Evolutionary conservation across 148 eudicot genomes (phyloP).

Genomic region (Heliamphora exappendiculata): DNA sequence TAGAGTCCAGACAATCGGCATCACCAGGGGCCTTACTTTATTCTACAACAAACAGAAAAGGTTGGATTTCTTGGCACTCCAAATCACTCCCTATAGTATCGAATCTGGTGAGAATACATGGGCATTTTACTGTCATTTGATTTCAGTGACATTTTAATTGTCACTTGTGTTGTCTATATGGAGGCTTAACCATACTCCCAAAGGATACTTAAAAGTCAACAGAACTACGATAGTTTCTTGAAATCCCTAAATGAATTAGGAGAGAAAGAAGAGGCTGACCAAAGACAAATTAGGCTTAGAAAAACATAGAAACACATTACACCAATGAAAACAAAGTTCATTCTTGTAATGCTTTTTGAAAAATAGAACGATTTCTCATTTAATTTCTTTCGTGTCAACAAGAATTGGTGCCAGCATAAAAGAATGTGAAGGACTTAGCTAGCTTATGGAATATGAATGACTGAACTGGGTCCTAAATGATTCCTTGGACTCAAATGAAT

Average conservation of each 20-base stretch:
- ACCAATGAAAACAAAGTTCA: neutral
- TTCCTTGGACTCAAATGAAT: neutral
- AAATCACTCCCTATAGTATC: neutral
- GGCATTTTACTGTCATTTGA: neutral
- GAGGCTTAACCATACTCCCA: no score
- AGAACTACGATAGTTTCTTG: neutral
- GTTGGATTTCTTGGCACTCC: slow-evolving; percentile 18
- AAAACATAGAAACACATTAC: neutral
- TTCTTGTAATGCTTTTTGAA: neutral
- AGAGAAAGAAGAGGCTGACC: neutral
- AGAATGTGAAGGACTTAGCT: neutral
- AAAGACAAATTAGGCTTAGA: neutral
- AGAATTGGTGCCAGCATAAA: neutral
- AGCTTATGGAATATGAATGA: no score
- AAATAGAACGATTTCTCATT: neutral
- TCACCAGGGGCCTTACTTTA: slow-evolving; percentile 78
- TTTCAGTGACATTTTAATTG: neutral
- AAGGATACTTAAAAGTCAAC: neutral
- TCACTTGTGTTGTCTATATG: no score
- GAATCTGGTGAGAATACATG: neutral
- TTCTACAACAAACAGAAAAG: slow-evolving; percentile 83
- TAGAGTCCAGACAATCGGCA: slow-evolving; percentile 80
- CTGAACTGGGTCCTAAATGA: neutral
- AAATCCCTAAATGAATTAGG: neutral
- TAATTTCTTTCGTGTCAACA: neutral